Conservation (phyloP, 2,329 filamentous ascomycete species). For the Didymella pomorum region DNA sequence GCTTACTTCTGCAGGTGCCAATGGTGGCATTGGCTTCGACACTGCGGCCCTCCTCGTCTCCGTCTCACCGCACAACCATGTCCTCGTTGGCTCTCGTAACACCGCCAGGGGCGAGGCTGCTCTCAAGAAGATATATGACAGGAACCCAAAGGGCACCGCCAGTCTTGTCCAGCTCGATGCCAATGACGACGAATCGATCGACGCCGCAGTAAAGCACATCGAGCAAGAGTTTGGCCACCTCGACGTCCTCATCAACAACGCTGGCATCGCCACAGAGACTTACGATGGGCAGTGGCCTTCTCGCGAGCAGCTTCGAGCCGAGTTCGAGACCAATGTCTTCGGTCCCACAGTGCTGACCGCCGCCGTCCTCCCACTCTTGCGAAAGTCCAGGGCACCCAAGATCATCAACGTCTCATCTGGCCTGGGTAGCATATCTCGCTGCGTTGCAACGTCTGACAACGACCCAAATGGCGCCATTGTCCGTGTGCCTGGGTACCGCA, state of each 20-base stretch:
- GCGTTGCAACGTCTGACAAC: slow-evolving; percentile 25
- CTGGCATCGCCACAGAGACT: slow-evolving; percentile 61
- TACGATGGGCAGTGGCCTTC: slow-evolving; percentile 17
- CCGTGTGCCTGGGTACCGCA: slow-evolving; percentile 37
- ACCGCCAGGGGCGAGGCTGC: slow-evolving; percentile 43
- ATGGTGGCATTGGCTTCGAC: slow-evolving; percentile 49
- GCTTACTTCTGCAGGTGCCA: slow-evolving; percentile 38
- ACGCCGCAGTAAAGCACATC: slow-evolving; percentile 44
- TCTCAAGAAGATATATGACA: slow-evolving; percentile 38
- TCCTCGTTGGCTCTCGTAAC: slow-evolving; percentile 49
- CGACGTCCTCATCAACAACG: slow-evolving; percentile 88
- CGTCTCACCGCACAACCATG: slow-evolving; percentile 43
- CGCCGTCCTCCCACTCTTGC: slow-evolving; percentile 46
- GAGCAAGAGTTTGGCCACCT: slow-evolving; percentile 55
- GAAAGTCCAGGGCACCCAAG: slow-evolving; percentile 37
- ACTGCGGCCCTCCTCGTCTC: slow-evolving; percentile 40
- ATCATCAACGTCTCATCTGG: slow-evolving; percentile 50
- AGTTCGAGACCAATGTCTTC: slow-evolving; percentile 51
- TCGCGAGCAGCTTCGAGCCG: slow-evolving; percentile 30
- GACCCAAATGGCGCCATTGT: slow-evolving; percentile 8
- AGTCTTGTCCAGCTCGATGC: slow-evolving; percentile 49
- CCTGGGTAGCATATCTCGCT: slow-evolving; percentile 43
- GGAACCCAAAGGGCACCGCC: slow-evolving; percentile 40
- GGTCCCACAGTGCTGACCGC: slow-evolving; percentile 46
- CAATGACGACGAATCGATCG: slow-evolving; percentile 45